These are phyloP conservation scores for Triglochin maritima DNA, from an alignment of 106 monocot species.

Conservation along the genomic window DNA sequence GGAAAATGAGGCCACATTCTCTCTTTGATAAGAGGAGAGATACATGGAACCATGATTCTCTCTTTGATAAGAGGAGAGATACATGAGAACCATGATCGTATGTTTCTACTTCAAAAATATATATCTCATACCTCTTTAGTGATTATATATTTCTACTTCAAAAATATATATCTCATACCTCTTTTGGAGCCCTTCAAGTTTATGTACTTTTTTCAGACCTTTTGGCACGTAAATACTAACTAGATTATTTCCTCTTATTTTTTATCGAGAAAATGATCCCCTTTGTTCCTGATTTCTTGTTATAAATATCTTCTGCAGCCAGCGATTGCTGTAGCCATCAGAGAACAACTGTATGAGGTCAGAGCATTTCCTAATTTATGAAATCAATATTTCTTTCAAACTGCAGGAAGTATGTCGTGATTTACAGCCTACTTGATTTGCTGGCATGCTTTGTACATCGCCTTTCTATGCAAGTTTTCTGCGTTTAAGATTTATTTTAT, in stretches of 20 bases:
- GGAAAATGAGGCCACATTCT: too few species aligned
- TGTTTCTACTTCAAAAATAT: not conserved
- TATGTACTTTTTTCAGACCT: too few species aligned
- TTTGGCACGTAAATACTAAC: not conserved
- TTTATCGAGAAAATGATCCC: not conserved
- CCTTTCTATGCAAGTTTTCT: too few species aligned
- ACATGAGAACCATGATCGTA: too few species aligned
- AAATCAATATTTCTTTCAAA: not conserved
- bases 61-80: too few species aligned
- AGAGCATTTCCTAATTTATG: slow-evolving; percentile 2
- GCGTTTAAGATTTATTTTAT: too few species aligned
- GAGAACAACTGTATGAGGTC: slow-evolving; percentile 92
- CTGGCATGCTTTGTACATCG: too few species aligned
- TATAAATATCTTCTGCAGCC: slow-evolving; percentile 34
- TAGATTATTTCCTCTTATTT: not conserved
- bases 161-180: not conserved
- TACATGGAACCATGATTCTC: too few species aligned
- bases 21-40: too few species aligned
- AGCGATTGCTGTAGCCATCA: slow-evolving; percentile 76
- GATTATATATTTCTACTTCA: not conserved
- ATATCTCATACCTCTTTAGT: not conserved
- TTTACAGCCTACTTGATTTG: too few species aligned
- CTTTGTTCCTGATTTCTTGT: slow-evolving; percentile 1
- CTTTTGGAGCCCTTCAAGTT: not conserved
- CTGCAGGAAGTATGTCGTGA: not conserved